phyloP scores from a whole-genome alignment of 768 basidiomycete genomes.

The Boletus patriciae region DNA sequence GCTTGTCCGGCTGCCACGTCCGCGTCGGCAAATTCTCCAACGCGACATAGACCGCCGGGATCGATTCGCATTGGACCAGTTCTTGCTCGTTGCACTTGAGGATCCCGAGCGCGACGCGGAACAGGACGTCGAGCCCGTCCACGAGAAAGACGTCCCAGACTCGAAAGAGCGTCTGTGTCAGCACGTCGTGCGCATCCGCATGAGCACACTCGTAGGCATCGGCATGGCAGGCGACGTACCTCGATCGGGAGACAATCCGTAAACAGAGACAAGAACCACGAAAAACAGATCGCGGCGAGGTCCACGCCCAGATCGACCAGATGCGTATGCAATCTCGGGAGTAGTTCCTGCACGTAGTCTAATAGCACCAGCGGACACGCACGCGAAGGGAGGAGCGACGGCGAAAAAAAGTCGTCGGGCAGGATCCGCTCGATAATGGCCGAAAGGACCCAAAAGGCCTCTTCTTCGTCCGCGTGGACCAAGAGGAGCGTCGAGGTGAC shows the following conservation, averaged over 20 bases:
- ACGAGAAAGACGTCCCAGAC: slow-evolving; percentile 97
- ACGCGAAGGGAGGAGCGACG: slow-evolving; percentile 86
- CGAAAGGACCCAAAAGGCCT: slow-evolving; percentile 93
- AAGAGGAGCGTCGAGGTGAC: slow-evolving; percentile 92
- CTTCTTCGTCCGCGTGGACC: slow-evolving; percentile 93
- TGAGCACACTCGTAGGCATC: background rate
- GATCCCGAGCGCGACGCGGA: slow-evolving; percentile 87
- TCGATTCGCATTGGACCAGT: slow-evolving; percentile 78
- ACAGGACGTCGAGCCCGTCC: slow-evolving; percentile 88
- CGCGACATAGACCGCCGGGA: slow-evolving; percentile 86
- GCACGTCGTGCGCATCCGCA: background rate
- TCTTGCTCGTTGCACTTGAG: slow-evolving; percentile 82
- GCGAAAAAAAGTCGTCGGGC: slow-evolving; percentile 92
- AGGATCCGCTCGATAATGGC: slow-evolving; percentile 88
- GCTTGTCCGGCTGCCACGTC: slow-evolving; percentile 90
- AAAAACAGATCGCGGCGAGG: slow-evolving; percentile 93
- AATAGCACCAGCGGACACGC: slow-evolving; percentile 90
- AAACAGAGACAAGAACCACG: slow-evolving; percentile 96
- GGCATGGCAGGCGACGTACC: slow-evolving; percentile 42
- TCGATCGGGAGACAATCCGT: slow-evolving; percentile 96
- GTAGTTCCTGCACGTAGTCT: slow-evolving; percentile 78
- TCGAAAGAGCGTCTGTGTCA: slow-evolving; percentile 80
- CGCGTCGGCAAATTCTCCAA: slow-evolving; percentile 87
- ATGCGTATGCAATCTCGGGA: slow-evolving; percentile 75
- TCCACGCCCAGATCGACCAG: slow-evolving; percentile 82